These are phyloP conservation scores for Diplodia mutila DNA, from an alignment of 2,329 filamentous ascomycete species.

Conservation along the genomic window DNA sequence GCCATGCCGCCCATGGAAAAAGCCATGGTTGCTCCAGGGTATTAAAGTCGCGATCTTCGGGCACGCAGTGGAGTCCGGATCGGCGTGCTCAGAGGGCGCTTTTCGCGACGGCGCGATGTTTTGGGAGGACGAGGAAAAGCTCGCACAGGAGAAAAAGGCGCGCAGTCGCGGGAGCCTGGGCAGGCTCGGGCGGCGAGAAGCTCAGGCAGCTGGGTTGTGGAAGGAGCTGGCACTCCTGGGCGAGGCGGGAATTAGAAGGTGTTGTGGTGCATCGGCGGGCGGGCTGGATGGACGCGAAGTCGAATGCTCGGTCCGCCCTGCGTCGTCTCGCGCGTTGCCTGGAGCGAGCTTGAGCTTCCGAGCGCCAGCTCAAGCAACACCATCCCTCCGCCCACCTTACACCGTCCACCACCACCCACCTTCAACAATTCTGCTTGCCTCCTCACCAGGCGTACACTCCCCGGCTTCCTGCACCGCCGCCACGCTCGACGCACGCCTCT, in stretches of 20 bases:
- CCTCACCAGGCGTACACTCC: background rate
- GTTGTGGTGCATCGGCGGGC: slow-evolving; percentile 11
- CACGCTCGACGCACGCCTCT: background rate
- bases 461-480: background rate
- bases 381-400: background rate
- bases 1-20: slow-evolving; percentile 61
- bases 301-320: slow-evolving; percentile 21
- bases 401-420: too few species aligned
- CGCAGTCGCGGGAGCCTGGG: slow-evolving; percentile 14
- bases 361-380: background rate
- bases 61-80: background rate
- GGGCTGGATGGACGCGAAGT: slow-evolving; percentile 15
- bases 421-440: background rate
- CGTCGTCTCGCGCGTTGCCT: slow-evolving; percentile 25
- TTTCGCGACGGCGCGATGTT: slow-evolving; percentile 20
- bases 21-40: slow-evolving; percentile 56
- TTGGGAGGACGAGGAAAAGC: slow-evolving; percentile 15
- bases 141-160: background rate
- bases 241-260: slow-evolving; percentile 1
- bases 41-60: background rate
- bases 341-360: slow-evolving; percentile 4
- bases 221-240: slow-evolving; percentile 6
- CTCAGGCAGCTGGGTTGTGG: background rate
- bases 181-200: slow-evolving; percentile 3
- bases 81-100: slow-evolving; percentile 1